A percentile compares a stretch with the other conserved stretches of the same genome.
Conservation (phyloP, 805 yeast species). For the Ogataea methanolica region DNA sequence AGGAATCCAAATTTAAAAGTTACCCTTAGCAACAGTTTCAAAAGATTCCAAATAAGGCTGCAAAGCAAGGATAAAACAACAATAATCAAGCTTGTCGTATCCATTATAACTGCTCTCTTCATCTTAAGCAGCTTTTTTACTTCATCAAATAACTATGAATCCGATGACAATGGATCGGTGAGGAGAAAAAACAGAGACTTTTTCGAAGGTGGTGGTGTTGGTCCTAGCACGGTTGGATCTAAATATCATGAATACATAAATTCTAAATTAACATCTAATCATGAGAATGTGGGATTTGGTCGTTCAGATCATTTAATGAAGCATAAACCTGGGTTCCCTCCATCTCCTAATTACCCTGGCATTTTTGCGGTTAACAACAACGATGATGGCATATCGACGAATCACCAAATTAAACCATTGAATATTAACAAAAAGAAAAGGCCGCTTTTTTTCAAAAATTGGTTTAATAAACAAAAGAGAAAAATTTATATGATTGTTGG, state of each 20-base stretch:
- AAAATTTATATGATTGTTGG: constrained; percentile 34
- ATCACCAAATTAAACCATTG: not conserved
- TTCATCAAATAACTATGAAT: not conserved
- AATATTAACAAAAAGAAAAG: not conserved
- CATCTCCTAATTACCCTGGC: constrained; percentile 23
- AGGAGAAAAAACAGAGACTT: constrained; percentile 12
- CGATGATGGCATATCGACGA: not conserved
- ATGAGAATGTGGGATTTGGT: constrained; percentile 23
- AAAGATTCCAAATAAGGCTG: constrained; percentile 7
- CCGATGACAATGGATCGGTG: not conserved
- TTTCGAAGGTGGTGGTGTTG: constrained; percentile 8
- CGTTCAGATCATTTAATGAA: constrained; percentile 10
- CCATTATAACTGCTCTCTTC: not conserved
- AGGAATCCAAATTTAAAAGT: constrained; percentile 5
- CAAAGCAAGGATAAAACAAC: constrained; percentile 8
- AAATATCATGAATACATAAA: constrained; percentile 23
- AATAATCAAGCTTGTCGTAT: constrained; percentile 2
- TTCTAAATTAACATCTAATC: constrained; percentile 17
- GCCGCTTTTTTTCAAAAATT: not conserved
- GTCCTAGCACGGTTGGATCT: constrained; percentile 2
- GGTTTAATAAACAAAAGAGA: constrained; percentile 20
- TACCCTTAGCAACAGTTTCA: constrained; percentile 2
- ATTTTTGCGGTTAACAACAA: constrained; percentile 14
- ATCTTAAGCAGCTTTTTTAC: not conserved
- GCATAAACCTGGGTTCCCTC: constrained; percentile 27